Conservation (phyloP, 129 eudicot species). For the Flaveria linearis region DNA sequence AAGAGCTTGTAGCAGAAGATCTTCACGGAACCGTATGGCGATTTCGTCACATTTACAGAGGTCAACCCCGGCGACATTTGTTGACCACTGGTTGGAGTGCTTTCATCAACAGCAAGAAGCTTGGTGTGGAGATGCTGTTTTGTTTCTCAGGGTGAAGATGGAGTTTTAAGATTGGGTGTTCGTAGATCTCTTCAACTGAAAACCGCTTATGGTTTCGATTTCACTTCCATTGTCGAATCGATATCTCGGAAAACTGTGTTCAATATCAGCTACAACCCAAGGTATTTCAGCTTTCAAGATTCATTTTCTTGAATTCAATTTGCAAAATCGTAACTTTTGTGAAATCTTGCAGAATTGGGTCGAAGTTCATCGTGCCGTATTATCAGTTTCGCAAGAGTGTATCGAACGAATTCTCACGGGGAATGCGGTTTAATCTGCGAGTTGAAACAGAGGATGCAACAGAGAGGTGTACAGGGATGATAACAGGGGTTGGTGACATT, state of each 20-base stretch:
- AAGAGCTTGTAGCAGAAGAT: constrained; percentile 93
- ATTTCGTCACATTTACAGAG: constrained; percentile 90
- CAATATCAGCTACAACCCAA: constrained; percentile 76
- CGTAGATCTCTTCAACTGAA: constrained; percentile 74
- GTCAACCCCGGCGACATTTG: constrained; percentile 96
- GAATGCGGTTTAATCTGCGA: constrained; percentile 84
- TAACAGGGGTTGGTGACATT: constrained; percentile 58
- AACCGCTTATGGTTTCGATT: constrained; percentile 36
- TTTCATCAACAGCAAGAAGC: constrained; percentile 90
- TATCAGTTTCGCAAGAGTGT: constrained; percentile 61
- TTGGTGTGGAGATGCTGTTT: constrained; percentile 98
- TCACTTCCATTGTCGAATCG: constrained; percentile 52
- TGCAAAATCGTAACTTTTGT: background rate
- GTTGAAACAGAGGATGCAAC: constrained; percentile 80
- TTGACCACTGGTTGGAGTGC: constrained; percentile 99
- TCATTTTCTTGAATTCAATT: background rate
- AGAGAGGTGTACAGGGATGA: constrained; percentile 76
- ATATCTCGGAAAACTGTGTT: constrained; percentile 53
- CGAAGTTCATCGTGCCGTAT: constrained; percentile 65
- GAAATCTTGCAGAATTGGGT: constrained; percentile 50
- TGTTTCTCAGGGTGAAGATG: constrained; percentile 92
- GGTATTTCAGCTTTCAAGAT: constrained; percentile 33
- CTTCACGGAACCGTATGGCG: constrained; percentile 89
- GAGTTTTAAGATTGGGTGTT: constrained; percentile 87
- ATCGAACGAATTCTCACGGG: constrained; percentile 53